These are phyloP conservation scores for Lipomyces japonicus DNA, from an alignment of 805 yeast species.

Conservation along the genomic window DNA sequence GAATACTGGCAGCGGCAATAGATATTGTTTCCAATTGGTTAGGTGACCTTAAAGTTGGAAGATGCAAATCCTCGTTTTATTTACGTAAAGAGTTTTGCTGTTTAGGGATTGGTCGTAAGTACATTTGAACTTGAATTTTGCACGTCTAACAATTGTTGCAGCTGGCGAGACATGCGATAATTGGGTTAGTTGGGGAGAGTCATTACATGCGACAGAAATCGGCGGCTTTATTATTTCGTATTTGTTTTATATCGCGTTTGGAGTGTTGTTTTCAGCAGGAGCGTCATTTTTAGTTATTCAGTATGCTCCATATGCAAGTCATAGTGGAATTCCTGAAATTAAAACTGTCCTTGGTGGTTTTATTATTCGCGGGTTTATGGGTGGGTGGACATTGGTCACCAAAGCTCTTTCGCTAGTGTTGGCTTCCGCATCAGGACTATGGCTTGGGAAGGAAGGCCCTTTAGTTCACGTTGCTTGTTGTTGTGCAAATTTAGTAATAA, in stretches of 20 bases:
- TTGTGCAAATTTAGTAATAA: conserved; percentile 44
- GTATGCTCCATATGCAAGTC: conserved; percentile 42
- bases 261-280: conserved; percentile 41
- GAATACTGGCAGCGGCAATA: conserved; percentile 71
- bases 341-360: conserved; percentile 66
- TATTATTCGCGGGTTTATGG: conserved; percentile 52
- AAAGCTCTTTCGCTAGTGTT: conserved; percentile 59
- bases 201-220: conserved; percentile 31
- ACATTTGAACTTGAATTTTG: conserved; percentile 47
- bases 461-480: conserved; percentile 74
- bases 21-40: conserved; percentile 80
- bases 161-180: conserved; percentile 39
- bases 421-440: conserved; percentile 70
- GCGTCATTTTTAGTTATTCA: conserved; percentile 39
- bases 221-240: conserved; percentile 38
- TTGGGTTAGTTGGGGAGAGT: conserved; percentile 39
- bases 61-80: conserved; percentile 60
- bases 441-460: conserved; percentile 88
- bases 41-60: conserved; percentile 68
- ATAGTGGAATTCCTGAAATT: conserved; percentile 72
- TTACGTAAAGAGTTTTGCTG: conserved; percentile 73
- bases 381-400: conserved; percentile 48
- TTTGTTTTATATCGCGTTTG: conserved; percentile 40
- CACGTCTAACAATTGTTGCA: conserved; percentile 45
- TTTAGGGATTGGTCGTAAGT: conserved; percentile 55